phyloP scores from a whole-genome alignment of 805 yeast genomes.

The Candida andamanensis region DNA sequence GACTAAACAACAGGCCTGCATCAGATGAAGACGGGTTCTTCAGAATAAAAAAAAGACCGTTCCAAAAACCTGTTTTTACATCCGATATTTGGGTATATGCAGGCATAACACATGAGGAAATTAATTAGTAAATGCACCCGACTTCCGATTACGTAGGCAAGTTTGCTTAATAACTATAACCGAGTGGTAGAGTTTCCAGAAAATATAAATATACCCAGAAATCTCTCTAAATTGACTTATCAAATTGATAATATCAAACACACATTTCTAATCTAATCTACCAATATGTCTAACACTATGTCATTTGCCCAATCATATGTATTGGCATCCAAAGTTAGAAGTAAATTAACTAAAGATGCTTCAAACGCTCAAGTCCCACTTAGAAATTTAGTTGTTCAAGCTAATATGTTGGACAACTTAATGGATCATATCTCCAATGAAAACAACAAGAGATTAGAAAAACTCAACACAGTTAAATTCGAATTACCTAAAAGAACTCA shows the following conservation, averaged over 20 bases:
- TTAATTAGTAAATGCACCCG: not conserved
- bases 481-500: constrained; percentile 11
- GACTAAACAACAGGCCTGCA: too few relatives aligned
- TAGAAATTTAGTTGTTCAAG: constrained; percentile 60
- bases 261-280: not conserved
- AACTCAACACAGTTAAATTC: constrained; percentile 11
- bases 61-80: too few relatives aligned
- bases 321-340: constrained; percentile 60
- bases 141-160: constrained; percentile 1
- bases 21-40: too few relatives aligned
- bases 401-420: constrained; percentile 61
- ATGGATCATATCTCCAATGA: constrained; percentile 46
- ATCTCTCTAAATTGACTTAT: constrained; percentile 1
- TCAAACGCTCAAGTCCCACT: constrained; percentile 51
- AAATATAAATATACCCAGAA: constrained; percentile 6
- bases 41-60: too few relatives aligned
- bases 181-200: too few relatives aligned
- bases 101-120: too few relatives aligned
- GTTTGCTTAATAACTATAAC: too few relatives aligned
- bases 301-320: constrained; percentile 52
- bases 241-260: not conserved
- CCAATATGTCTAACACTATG: constrained; percentile 5
- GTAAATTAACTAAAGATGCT: constrained; percentile 60
- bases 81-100: too few relatives aligned
- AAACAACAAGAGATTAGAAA: constrained; percentile 20